Conservation (phyloP, 176 grass and related monocot genomes). For the Puccinellia tenuiflora region DNA sequence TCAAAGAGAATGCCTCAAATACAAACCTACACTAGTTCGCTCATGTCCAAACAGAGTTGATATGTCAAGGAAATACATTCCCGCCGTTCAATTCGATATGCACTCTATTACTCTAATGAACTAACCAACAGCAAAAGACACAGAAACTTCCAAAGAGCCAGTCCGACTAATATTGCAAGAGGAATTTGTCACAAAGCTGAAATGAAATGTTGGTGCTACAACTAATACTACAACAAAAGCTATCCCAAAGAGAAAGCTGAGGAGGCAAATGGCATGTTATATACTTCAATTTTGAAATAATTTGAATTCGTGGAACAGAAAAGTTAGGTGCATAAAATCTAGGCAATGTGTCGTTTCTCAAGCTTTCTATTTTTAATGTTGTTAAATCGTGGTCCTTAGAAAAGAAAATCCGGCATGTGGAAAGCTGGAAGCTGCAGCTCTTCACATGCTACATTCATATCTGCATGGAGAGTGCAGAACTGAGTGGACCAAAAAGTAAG, state of each 20-base stretch:
- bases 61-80: not conserved
- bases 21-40: not conserved
- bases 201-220: not conserved
- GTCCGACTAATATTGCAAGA: too few relatives aligned
- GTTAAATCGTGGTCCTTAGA: not conserved
- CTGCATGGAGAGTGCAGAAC: not conserved
- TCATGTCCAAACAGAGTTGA: not conserved
- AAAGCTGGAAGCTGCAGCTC: not conserved
- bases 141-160: not conserved
- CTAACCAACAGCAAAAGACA: not conserved
- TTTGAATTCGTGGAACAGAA: not conserved
- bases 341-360: not conserved
- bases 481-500: not conserved
- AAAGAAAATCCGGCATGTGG: not conserved
- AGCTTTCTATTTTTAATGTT: not conserved
- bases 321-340: not conserved
- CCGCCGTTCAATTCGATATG: not conserved
- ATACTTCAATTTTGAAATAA: not conserved
- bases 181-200: not conserved
- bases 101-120: not conserved
- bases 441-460: not conserved
- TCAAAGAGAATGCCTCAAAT: slow-evolving; percentile 2
- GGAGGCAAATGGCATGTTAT: not conserved
- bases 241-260: not conserved
- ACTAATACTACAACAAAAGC: not conserved